Percentiles rank a stretch among this genome's conserved stretches.
Evolutionary conservation across 2,329 filamentous ascomycete genomes (phyloP).

Genomic region (Camptophora hylomeconis): DNA sequence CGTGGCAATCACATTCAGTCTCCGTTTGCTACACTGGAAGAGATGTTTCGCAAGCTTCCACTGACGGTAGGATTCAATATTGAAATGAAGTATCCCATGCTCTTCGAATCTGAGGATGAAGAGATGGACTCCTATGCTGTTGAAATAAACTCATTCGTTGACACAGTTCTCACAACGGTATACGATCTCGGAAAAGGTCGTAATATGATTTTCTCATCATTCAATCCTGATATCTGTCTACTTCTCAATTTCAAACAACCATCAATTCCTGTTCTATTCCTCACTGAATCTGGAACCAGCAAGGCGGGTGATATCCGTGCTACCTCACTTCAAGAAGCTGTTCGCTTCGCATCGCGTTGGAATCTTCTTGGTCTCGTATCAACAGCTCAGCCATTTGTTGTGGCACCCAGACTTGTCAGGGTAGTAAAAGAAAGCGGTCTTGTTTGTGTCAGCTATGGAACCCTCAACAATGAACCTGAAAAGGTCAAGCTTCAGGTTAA

Average conservation of each 20-base stretch:
- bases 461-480: conserved; percentile 71
- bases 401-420: conserved; percentile 74
- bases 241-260: conserved; percentile 94
- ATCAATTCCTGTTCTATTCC: conserved; percentile 86
- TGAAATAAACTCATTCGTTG: conserved; percentile 91
- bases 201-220: conserved; percentile 95
- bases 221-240: conserved; percentile 94
- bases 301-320: conserved; percentile 80
- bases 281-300: conserved; percentile 75
- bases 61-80: conserved; percentile 89
- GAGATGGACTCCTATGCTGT: conserved; percentile 95
- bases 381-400: conserved; percentile 75
- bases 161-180: conserved; percentile 79
- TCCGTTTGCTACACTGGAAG: conserved; percentile 87
- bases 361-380: conserved; percentile 85
- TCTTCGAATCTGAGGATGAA: conserved; percentile 86
- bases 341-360: conserved; percentile 89
- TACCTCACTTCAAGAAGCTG: conserved; percentile 83
- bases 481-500: conserved; percentile 86
- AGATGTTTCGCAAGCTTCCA: conserved; percentile 77
- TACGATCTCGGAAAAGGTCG: conserved; percentile 71
- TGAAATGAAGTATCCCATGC: conserved; percentile 98
- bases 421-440: conserved; percentile 91
- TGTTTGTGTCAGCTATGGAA: conserved; percentile 91
- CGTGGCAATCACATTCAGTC: conserved; percentile 91